Evolutionary conservation across 331 rosid genomes (phyloP).

Genomic region (Malus hybrid): DNA sequence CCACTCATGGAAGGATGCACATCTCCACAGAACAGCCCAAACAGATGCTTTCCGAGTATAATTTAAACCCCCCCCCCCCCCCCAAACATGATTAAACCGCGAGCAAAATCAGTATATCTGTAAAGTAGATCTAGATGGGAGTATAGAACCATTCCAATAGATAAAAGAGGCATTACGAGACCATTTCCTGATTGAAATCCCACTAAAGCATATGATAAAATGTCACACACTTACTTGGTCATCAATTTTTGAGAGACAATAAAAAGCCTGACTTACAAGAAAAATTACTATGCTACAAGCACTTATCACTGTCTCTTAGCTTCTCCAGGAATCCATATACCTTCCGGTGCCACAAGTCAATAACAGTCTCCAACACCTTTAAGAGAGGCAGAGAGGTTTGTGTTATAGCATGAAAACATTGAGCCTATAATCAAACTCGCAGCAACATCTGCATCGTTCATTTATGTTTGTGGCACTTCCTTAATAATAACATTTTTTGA

Average conservation of each 20-base stretch:
- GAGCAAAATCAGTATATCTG: background rate
- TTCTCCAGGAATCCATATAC: background rate
- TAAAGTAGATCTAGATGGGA: background rate
- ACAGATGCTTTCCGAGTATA: background rate
- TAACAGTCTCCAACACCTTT: background rate
- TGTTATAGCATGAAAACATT: background rate
- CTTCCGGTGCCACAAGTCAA: background rate
- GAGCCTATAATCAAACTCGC: background rate
- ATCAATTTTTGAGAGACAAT: background rate
- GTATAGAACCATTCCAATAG: background rate
- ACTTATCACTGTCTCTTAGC: background rate
- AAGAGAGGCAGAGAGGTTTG: background rate
- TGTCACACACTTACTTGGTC: background rate
- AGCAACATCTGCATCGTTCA: background rate
- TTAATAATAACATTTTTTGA: constrained; percentile 49
- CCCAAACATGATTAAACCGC: background rate
- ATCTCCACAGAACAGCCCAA: background rate
- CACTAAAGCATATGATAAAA: background rate
- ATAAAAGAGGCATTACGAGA: background rate
- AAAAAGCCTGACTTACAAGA: background rate
- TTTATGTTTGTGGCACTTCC: constrained; percentile 35
- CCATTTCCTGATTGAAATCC: background rate
- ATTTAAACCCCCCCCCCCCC: background rate
- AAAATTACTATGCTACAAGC: background rate
- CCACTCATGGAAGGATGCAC: background rate